Evolutionary conservation across 2,329 filamentous ascomycete genomes (phyloP).

Genomic region (Beauveria brongniartii): DNA sequence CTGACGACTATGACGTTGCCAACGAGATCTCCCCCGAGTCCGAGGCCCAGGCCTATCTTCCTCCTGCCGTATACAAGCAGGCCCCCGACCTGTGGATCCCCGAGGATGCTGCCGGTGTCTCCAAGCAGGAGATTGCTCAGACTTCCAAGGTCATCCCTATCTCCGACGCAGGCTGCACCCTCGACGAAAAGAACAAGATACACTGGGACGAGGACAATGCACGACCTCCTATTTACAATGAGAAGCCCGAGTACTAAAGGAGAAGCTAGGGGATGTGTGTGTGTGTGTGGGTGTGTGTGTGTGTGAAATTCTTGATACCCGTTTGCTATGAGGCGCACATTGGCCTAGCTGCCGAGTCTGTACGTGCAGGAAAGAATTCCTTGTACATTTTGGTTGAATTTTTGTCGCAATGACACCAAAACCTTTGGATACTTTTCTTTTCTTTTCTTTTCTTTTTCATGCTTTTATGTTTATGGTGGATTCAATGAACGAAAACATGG

Average conservation of each 20-base stretch:
- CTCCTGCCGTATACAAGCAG: slow-evolving; percentile 56
- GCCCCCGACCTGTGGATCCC: slow-evolving; percentile 69
- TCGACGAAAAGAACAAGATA: slow-evolving; percentile 55
- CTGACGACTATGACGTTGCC: slow-evolving; percentile 35
- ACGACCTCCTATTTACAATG: slow-evolving; percentile 35
- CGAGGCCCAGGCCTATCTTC: slow-evolving; percentile 61
- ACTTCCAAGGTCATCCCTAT: slow-evolving; percentile 60
- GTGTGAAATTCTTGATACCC: slow-evolving; percentile 8
- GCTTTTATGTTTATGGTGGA: neutral
- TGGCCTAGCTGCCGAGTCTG: neutral
- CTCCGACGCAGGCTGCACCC: slow-evolving; percentile 60
- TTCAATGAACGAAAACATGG: neutral
- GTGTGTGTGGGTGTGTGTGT: neutral
- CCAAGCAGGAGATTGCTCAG: slow-evolving; percentile 61
- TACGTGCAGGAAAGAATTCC: neutral
- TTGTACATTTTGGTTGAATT: neutral
- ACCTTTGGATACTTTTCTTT: neutral
- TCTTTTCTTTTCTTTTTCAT: neutral
- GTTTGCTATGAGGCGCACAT: slow-evolving; percentile 6
- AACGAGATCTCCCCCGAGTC: slow-evolving; percentile 54
- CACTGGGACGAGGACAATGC: slow-evolving; percentile 34
- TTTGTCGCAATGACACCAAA: neutral
- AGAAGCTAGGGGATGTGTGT: neutral
- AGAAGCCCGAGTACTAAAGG: slow-evolving; percentile 37
- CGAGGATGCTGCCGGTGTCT: slow-evolving; percentile 60